Base-by-base conservation (phyloP, 805 yeast genomes). In the Diddensiella caesifluorescens region DNA sequence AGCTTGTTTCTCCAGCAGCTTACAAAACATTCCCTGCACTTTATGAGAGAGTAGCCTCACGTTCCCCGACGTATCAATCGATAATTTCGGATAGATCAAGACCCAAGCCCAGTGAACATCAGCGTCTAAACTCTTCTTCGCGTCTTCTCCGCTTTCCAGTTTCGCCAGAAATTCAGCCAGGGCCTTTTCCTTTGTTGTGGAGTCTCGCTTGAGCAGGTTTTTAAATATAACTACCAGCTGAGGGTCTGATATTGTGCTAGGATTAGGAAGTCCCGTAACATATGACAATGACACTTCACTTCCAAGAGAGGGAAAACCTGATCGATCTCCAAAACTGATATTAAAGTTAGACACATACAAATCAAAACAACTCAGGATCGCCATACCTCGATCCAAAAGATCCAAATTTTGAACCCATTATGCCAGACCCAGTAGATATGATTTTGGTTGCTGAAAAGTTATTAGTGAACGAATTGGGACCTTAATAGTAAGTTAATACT, bases 131-230 rank as follows among this genome's bases (percentile, higher is more conserved):
- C 18, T 10, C 4, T 35, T 22, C 4, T 21, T 29, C n/a, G 22
- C 29, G 13, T 43, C 33, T 3, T 52, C 45, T 23, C 57, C 45
- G 10, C 53, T 4, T 35, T 54, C 57, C 2, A 74, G 47, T 22
- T 62, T 54, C 3, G 59, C 53, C 2, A 68, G 52, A 22, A 82
- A 56, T 31, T 83, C 94, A 4, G 50, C 57, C 20, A 87, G 65
- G 1, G 92, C 87, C 56, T 81, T 84, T 52, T 86, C 95, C 55
- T 80, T 83, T 0, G 97, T 90, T n/a, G 77, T 79, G 4, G 80
- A 73, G 54, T 88, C 95, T 55, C 83, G 76, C 61, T 88, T 89
- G 58, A 82, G 58, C 38, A 89, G 61, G 6, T 83, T 76, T 57
- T 83, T 88, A 67, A 88, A 82, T n/a, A 79, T 67, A 7, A 88